phyloP scores from a whole-genome alignment of 768 basidiomycete genomes.

The Phylloporus rhodoxanthus region DNA sequence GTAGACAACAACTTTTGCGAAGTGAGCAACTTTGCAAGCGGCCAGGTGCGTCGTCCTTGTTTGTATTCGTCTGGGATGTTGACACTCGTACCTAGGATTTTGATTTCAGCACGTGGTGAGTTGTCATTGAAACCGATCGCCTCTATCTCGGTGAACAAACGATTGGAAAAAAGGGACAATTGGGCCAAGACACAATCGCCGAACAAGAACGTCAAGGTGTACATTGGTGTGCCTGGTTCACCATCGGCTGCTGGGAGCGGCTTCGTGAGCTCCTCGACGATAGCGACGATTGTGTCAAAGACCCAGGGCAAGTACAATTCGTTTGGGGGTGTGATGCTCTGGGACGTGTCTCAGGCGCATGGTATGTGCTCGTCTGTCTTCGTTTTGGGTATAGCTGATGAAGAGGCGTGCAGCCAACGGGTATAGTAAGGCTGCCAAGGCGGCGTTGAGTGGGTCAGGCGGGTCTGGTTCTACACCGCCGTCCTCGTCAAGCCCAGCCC shows the following conservation, averaged over 20 bases:
- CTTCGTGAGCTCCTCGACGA: conserved; percentile 32
- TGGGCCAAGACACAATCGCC: conserved; percentile 41
- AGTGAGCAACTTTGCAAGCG: conserved; percentile 38
- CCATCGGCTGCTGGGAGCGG: conserved; percentile 37
- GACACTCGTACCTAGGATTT: conserved; percentile 35
- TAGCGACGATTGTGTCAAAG: conserved; percentile 30
- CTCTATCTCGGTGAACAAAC: background rate
- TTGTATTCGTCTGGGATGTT: background rate
- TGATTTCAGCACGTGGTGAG: conserved; percentile 38
- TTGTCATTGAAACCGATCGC: background rate
- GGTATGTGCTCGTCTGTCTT: conserved; percentile 22
- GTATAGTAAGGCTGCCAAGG: conserved; percentile 40
- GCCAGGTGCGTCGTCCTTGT: conserved; percentile 25
- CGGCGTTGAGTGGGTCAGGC: conserved; percentile 25
- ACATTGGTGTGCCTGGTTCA: conserved; percentile 43
- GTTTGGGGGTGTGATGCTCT: conserved; percentile 41
- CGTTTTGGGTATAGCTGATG: background rate
- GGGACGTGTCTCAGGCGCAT: conserved; percentile 44
- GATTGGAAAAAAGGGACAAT: conserved; percentile 33
- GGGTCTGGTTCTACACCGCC: background rate
- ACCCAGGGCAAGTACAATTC: conserved; percentile 35
- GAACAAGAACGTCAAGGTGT: conserved; percentile 44
- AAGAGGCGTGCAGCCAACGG: conserved; percentile 32
- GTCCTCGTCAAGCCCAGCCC: background rate
- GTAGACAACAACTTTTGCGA: conserved; percentile 45